A percentile compares a stretch with the other conserved stretches of the same genome.
Conservation (phyloP, 352 stramenopile species). For the Globisporangium nunn region DNA sequence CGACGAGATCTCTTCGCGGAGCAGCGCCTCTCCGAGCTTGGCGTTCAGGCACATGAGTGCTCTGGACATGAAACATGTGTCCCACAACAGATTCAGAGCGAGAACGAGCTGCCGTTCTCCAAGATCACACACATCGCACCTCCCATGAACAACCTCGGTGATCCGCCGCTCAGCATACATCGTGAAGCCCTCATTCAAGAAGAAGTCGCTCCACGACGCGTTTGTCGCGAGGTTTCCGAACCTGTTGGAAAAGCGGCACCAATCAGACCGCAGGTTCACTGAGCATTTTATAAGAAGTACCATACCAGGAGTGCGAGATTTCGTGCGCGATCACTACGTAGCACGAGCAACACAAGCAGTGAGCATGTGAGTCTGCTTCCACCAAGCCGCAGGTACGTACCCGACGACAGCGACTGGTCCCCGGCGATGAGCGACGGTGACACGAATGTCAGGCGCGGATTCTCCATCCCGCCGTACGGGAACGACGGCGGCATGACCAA, state of each 20-base stretch:
- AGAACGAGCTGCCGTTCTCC: not conserved
- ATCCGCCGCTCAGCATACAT: constrained; percentile 82
- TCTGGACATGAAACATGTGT: constrained; percentile 17
- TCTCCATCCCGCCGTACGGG: constrained; percentile 98
- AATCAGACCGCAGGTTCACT: not conserved
- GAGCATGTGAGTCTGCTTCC: not conserved
- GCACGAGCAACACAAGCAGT: not conserved
- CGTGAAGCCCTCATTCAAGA: constrained; percentile 86
- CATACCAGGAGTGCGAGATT: constrained; percentile 70
- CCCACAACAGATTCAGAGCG: not conserved
- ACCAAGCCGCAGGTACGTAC: constrained; percentile 20
- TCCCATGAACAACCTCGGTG: constrained; percentile 52
- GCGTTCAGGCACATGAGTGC: constrained; percentile 58
- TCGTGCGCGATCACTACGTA: constrained; percentile 69
- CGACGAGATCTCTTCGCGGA: constrained; percentile 63
- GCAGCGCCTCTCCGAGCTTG: constrained; percentile 60
- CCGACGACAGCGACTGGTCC: constrained; percentile 69
- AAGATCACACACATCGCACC: constrained; percentile 20
- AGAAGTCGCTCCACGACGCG: constrained; percentile 83
- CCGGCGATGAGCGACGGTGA: constrained; percentile 72
- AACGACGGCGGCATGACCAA: constrained; percentile 86
- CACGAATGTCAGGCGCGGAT: constrained; percentile 86
- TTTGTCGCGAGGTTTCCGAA: constrained; percentile 84
- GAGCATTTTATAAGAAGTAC: not conserved
- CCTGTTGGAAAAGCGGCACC: constrained; percentile 15